Evolutionary conservation across 2,329 filamentous ascomycete genomes (phyloP).

Genomic region (Colletotrichum ledebouriae): DNA sequence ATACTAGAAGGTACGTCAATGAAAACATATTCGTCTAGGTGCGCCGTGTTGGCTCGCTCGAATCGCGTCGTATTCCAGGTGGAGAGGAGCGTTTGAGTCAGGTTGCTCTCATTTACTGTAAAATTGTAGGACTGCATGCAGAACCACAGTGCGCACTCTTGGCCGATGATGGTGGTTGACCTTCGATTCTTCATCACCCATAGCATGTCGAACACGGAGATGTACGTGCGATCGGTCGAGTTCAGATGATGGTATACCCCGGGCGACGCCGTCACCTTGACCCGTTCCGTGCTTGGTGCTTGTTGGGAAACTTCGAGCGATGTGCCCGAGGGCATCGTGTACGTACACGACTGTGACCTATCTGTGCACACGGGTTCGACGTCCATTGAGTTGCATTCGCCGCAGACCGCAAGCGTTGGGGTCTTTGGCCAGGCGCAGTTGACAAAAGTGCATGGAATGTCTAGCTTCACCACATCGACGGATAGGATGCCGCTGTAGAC

Average conservation of each 20-base stretch:
- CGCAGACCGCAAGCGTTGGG: slow-evolving; percentile 54
- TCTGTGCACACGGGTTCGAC: slow-evolving; percentile 44
- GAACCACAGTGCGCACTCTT: slow-evolving; percentile 55
- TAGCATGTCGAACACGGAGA: slow-evolving; percentile 54
- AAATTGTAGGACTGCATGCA: slow-evolving; percentile 52
- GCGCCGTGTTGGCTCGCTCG: slow-evolving; percentile 46
- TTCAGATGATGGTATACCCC: slow-evolving; percentile 38
- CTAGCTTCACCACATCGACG: slow-evolving; percentile 46
- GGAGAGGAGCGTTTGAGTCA: slow-evolving; percentile 45
- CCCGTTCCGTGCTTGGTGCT: slow-evolving; percentile 46
- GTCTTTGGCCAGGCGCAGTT: slow-evolving; percentile 55
- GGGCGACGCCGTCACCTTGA: slow-evolving; percentile 47
- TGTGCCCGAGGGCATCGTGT: slow-evolving; percentile 49
- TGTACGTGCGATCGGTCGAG: slow-evolving; percentile 46
- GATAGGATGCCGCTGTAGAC: slow-evolving; percentile 55
- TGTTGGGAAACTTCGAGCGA: slow-evolving; percentile 45
- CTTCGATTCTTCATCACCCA: slow-evolving; percentile 46
- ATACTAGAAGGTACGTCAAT: slow-evolving; percentile 49
- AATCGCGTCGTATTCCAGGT: slow-evolving; percentile 51
- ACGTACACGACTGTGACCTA: slow-evolving; percentile 47
- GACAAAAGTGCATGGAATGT: slow-evolving; percentile 48
- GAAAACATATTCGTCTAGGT: slow-evolving; percentile 51
- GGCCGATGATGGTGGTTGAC: slow-evolving; percentile 44
- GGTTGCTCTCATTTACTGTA: slow-evolving; percentile 48
- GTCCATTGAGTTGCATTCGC: slow-evolving; percentile 46